Evolutionary conservation across 2,329 filamentous ascomycete species (phyloP), one percentile per base, ranked within the genome.

Genomic region (Arthrobotrys megalospora): DNA sequence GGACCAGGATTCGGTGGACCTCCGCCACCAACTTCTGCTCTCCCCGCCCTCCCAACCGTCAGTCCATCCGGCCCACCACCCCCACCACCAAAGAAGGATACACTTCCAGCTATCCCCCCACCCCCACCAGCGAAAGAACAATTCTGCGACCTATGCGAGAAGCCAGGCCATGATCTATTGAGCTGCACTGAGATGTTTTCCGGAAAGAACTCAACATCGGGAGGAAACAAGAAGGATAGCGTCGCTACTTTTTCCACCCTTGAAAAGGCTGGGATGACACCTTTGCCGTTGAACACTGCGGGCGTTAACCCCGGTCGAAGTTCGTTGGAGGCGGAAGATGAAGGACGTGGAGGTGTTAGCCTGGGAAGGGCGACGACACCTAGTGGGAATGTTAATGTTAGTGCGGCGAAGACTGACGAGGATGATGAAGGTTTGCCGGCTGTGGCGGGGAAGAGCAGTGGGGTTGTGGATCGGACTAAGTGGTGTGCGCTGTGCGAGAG

Each of bases 401-500:
- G 60, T 72, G 50, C 63, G 67, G 43, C 83, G 83, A 85, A 82
- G 88, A 28, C 2, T 28, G 58, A 53, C 0, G 6, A 89, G 90
- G 86, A 90, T 90, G 66, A 88, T 87, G 66, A 60, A 1, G 66
- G 90, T 90, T 1, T 73, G 47, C 63, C 76, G 2, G 91, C 92
- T 1, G 88, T 93, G 24, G 91, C 92, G 3, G 93, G 93, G 65
- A 95, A 93, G 85, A 90, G 91, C 80, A 93, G 90, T 69, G 92
- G 92, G 0, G 86, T 93, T 55, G 87, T 95, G 80, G 93, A 98
- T 82, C 89, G 91, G 68, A 89, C 91, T 79, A 97, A 97, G 85
- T 99, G 96, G 96, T 99, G 96, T 85, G 96, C 96, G 14, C 87
- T 98, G 52, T 99, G 96, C 84, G 96, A 99, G 86, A 90, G 93